These are phyloP conservation scores for Nemania abortiva DNA, from an alignment of 2,329 filamentous ascomycete genomes.

Conservation along the genomic window DNA sequence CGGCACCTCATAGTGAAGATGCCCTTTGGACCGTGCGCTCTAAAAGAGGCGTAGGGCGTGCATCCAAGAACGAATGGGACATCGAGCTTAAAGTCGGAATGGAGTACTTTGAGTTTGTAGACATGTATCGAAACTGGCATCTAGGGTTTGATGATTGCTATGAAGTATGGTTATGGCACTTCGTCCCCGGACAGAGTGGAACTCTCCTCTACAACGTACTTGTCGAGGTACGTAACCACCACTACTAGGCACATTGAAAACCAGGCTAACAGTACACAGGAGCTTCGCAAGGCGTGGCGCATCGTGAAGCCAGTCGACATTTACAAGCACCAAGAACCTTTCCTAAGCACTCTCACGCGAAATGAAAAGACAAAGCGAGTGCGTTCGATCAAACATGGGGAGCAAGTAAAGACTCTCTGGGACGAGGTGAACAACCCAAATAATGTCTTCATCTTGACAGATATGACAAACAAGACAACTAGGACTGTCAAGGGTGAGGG, in stretches of 20 bases:
- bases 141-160: slow-evolving; percentile 50
- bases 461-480: slow-evolving; percentile 31
- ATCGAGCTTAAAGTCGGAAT: slow-evolving; percentile 42
- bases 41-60: slow-evolving; percentile 44
- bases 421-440: slow-evolving; percentile 42
- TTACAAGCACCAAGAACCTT: slow-evolving; percentile 45
- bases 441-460: slow-evolving; percentile 40
- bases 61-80: slow-evolving; percentile 46
- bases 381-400: slow-evolving; percentile 45
- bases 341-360: slow-evolving; percentile 46
- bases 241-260: neutral
- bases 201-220: slow-evolving; percentile 42
- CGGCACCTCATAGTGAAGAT: slow-evolving; percentile 41
- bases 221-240: slow-evolving; percentile 34
- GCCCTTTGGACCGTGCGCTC: slow-evolving; percentile 47
- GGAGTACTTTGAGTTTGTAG: slow-evolving; percentile 45
- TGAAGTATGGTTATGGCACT: slow-evolving; percentile 51
- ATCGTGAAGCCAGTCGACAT: slow-evolving; percentile 44
- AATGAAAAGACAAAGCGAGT: slow-evolving; percentile 46
- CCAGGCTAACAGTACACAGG: slow-evolving; percentile 38
- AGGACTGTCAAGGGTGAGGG: slow-evolving; percentile 21
- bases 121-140: slow-evolving; percentile 43
- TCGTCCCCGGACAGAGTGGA: slow-evolving; percentile 41
- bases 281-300: slow-evolving; percentile 48
- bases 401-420: slow-evolving; percentile 45